Conservation (phyloP, 2,329 filamentous ascomycete species). For the Botrytis squamosa region DNA sequence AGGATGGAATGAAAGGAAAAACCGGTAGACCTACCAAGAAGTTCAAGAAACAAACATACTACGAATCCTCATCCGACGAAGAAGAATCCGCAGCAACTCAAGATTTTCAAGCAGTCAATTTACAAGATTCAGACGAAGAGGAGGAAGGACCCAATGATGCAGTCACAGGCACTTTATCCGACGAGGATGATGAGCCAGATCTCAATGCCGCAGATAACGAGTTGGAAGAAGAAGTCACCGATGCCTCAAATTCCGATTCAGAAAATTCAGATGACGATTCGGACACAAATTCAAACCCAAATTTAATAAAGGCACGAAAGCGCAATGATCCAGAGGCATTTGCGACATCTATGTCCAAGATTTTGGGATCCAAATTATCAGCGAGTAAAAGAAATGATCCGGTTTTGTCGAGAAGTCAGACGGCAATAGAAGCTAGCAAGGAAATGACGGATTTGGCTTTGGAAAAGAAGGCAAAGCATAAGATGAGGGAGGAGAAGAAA, state of each 20-base stretch:
- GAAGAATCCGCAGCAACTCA: constrained; percentile 39
- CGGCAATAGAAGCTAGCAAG: constrained; percentile 69
- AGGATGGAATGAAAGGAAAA: constrained; percentile 55
- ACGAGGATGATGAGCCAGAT: constrained; percentile 32
- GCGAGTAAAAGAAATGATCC: constrained; percentile 80
- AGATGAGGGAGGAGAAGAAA: constrained; percentile 77
- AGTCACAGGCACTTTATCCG: constrained; percentile 31
- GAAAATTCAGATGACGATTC: constrained; percentile 36
- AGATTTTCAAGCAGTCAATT: constrained; percentile 51
- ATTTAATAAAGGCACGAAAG: constrained; percentile 62
- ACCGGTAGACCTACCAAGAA: constrained; percentile 52
- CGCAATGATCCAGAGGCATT: constrained; percentile 91
- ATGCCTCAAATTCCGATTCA: constrained; percentile 42
- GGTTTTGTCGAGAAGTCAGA: constrained; percentile 80
- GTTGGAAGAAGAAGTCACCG: constrained; percentile 40
- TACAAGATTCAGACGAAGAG: constrained; percentile 44
- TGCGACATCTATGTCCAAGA: constrained; percentile 89
- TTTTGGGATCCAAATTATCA: constrained; percentile 85
- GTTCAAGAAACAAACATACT: constrained; percentile 60
- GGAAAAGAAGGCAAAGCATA: constrained; percentile 75
- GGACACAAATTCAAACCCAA: constrained; percentile 44
- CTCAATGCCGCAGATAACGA: constrained; percentile 25
- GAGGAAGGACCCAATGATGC: constrained; percentile 35
- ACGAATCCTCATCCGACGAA: constrained; percentile 59
- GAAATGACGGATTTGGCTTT: constrained; percentile 73